Percentiles rank a stretch among this genome's conserved stretches.
These are phyloP conservation scores for Parathielavia hyrcaniae DNA, from an alignment of 495 filamentous ascomycete genomes.

Conservation along the genomic window DNA sequence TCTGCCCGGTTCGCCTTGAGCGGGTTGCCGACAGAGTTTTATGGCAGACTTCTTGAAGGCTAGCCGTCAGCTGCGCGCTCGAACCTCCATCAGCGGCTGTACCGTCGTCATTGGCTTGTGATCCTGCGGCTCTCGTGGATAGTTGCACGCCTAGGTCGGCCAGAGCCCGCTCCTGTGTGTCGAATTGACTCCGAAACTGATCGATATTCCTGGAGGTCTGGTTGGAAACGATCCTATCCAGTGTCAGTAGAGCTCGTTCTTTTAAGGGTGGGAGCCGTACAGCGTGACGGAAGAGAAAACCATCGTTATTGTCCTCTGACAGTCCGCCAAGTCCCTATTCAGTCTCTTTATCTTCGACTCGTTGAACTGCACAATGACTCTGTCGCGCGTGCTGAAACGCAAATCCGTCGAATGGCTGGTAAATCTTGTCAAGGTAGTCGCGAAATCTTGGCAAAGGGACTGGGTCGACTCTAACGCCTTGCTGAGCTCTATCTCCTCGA, in stretches of 20 bases:
- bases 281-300: constrained; percentile 12
- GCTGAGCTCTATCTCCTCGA: constrained; percentile 9
- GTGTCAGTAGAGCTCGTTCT: constrained; percentile 5
- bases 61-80: constrained; percentile 4
- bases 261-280: constrained; percentile 2
- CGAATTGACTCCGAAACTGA: constrained; percentile 11
- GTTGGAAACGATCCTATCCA: constrained; percentile 5
- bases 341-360: constrained; percentile 6
- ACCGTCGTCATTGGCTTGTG: constrained; percentile 2
- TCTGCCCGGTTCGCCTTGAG: constrained; percentile 6
- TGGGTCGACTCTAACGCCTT: constrained; percentile 5
- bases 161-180: constrained; percentile 12
- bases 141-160: constrained; percentile 5
- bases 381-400: constrained; percentile 9
- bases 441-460: constrained; percentile 1
- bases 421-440: background rate
- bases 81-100: constrained; percentile 7
- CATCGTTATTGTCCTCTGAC: constrained; percentile 11
- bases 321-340: constrained; percentile 10
- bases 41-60: constrained; percentile 8
- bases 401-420: constrained; percentile 11
- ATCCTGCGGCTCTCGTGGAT: constrained; percentile 5
- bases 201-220: constrained; percentile 11
- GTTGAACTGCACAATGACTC: constrained; percentile 4
- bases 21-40: constrained; percentile 11